Evolutionary conservation across 352 stramenopile genomes (phyloP).

Genomic region (Phytopythium boreale): DNA sequence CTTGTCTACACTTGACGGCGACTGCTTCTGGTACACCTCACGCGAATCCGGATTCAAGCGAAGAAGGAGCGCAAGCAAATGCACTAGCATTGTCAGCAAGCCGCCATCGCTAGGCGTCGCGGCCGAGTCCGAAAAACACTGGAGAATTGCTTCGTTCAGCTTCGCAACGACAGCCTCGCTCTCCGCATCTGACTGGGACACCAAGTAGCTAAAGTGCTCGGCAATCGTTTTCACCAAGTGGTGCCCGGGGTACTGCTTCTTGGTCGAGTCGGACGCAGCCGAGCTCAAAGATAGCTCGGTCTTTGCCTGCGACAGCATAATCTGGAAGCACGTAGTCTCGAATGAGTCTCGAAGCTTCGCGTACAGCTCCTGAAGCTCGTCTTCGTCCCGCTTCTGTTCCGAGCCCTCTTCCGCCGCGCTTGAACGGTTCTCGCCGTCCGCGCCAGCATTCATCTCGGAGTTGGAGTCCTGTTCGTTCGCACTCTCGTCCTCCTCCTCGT

Average conservation of each 20-base stretch:
- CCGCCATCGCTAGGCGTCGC: slow-evolving; percentile 12
- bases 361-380: slow-evolving; percentile 50
- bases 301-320: slow-evolving; percentile 45
- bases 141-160: slow-evolving; percentile 45
- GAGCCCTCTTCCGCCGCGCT: slow-evolving; percentile 20
- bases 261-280: neutral
- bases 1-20: slow-evolving; percentile 43
- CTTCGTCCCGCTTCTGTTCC: slow-evolving; percentile 40
- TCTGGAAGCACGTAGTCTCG: slow-evolving; percentile 62
- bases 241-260: slow-evolving; percentile 32
- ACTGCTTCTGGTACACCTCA: slow-evolving; percentile 32
- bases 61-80: slow-evolving; percentile 72
- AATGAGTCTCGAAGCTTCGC: slow-evolving; percentile 48
- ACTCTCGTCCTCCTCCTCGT: slow-evolving; percentile 38
- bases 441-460: neutral
- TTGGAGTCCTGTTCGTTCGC: slow-evolving; percentile 16
- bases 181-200: slow-evolving; percentile 53
- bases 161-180: slow-evolving; percentile 46
- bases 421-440: slow-evolving; percentile 4
- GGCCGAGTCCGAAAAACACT: slow-evolving; percentile 26
- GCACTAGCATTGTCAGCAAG: slow-evolving; percentile 47
- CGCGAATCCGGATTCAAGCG: slow-evolving; percentile 48
- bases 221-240: slow-evolving; percentile 57
- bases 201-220: slow-evolving; percentile 65
- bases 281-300: neutral